Conservation (phyloP, 495 filamentous ascomycete genomes). For the Penicillium paradoxum region DNA sequence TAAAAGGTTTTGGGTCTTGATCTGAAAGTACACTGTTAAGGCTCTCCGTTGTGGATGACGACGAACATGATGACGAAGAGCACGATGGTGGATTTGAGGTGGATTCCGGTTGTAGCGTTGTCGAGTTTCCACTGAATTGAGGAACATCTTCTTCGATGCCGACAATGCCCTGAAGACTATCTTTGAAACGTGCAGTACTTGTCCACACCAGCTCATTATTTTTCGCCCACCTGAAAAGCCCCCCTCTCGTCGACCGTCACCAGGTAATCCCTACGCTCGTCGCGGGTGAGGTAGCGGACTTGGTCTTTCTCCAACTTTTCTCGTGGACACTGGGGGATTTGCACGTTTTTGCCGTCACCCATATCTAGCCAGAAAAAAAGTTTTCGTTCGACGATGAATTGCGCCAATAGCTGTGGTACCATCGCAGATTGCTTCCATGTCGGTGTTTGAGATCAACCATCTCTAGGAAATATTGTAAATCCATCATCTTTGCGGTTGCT, state of each 20-base stretch:
- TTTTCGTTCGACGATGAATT: conserved; percentile 70
- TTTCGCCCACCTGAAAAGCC: conserved; percentile 73
- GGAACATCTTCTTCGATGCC: conserved; percentile 56
- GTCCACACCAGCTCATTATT: conserved; percentile 74
- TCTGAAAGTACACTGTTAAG: neutral
- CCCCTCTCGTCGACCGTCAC: conserved; percentile 63
- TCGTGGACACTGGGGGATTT: conserved; percentile 56
- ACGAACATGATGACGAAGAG: conserved; percentile 5
- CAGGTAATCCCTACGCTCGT: conserved; percentile 68
- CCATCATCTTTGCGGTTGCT: conserved; percentile 71
- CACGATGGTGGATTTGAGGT: conserved; percentile 2
- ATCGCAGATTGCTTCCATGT: conserved; percentile 77
- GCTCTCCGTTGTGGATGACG: neutral
- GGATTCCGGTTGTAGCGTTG: neutral
- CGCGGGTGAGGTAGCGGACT: conserved; percentile 67
- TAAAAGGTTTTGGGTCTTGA: neutral
- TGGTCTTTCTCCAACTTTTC: conserved; percentile 63
- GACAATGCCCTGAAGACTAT: conserved; percentile 76
- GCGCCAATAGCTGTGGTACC: conserved; percentile 84
- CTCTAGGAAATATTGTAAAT: conserved; percentile 84
- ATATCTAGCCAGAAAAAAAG: conserved; percentile 95
- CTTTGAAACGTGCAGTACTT: conserved; percentile 60
- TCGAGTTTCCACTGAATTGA: conserved; percentile 28
- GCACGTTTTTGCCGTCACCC: conserved; percentile 60
- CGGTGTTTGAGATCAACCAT: conserved; percentile 90